phyloP scores from a whole-genome alignment of 108 stramenopile genomes.

The Discostella pseudostelligera region DNA sequence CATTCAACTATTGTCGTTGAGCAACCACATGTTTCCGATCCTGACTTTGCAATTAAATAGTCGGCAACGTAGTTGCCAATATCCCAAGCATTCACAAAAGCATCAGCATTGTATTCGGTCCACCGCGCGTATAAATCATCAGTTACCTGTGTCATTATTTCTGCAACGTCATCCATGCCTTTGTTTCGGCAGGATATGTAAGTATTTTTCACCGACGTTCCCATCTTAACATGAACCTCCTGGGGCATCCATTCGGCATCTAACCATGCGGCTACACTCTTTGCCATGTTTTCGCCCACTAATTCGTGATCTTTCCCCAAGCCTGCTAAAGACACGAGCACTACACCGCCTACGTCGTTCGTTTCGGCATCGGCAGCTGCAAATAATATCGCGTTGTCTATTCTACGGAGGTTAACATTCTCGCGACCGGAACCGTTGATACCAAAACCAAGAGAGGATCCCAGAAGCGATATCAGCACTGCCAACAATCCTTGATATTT shows the following conservation, averaged over 20 bases:
- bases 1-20: constrained; percentile 53
- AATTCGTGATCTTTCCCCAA: constrained; percentile 65
- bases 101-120: constrained; percentile 73
- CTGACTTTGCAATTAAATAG: constrained; percentile 63
- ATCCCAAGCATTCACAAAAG: constrained; percentile 89
- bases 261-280: constrained; percentile 65
- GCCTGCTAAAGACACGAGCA: constrained; percentile 36
- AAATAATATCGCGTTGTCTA: not conserved
- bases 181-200: constrained; percentile 58
- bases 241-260: constrained; percentile 84
- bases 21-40: constrained; percentile 76
- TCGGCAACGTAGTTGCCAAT: constrained; percentile 81
- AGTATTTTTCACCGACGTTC: constrained; percentile 58
- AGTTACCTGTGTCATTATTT: constrained; percentile 74
- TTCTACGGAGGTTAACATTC: not conserved
- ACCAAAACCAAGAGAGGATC: not conserved
- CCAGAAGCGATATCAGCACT: not conserved
- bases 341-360: constrained; percentile 22
- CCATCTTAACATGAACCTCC: constrained; percentile 74
- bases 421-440: not conserved
- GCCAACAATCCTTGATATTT: too few species aligned
- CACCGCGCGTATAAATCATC: constrained; percentile 65
- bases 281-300: constrained; percentile 62
- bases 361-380: constrained; percentile 7
- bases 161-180: constrained; percentile 62